These are phyloP conservation scores for Wakefieldia striispora DNA, from an alignment of 768 basidiomycete genomes.

Conservation along the genomic window DNA sequence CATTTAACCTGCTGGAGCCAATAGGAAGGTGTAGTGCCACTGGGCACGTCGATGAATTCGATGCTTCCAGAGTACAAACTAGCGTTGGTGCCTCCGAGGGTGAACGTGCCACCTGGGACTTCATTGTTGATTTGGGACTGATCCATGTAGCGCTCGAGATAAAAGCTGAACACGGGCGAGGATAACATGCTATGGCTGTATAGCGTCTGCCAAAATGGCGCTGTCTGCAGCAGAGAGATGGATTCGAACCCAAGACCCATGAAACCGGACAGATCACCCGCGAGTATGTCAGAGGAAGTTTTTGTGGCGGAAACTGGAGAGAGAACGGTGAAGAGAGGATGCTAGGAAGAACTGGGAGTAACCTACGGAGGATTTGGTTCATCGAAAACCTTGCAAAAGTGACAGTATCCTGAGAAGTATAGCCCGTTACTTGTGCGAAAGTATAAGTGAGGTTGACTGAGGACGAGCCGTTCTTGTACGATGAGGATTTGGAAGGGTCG, in stretches of 20 bases:
- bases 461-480: constrained; percentile 29
- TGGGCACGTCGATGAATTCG: constrained; percentile 58
- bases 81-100: constrained; percentile 64
- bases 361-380: constrained; percentile 55
- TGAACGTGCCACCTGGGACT: constrained; percentile 66
- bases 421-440: constrained; percentile 62
- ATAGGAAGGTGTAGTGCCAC: constrained; percentile 38
- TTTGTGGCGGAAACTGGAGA: constrained; percentile 57
- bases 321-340: not conserved
- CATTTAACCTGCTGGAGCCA: constrained; percentile 62
- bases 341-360: not conserved
- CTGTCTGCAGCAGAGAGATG: constrained; percentile 53
- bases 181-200: constrained; percentile 40
- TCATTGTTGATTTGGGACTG: constrained; percentile 26
- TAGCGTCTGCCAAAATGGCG: constrained; percentile 69
- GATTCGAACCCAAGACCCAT: constrained; percentile 72
- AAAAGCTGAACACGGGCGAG: constrained; percentile 61
- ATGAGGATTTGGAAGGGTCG: constrained; percentile 40
- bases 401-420: constrained; percentile 58
- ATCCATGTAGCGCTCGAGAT: constrained; percentile 51
- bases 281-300: constrained; percentile 47
- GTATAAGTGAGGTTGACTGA: constrained; percentile 57
- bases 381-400: constrained; percentile 63
- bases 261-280: constrained; percentile 59
- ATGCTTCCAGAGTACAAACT: constrained; percentile 67